Conservation (phyloP, 2,329 filamentous ascomycete genomes). For the Colletotrichum sansevieriae region DNA sequence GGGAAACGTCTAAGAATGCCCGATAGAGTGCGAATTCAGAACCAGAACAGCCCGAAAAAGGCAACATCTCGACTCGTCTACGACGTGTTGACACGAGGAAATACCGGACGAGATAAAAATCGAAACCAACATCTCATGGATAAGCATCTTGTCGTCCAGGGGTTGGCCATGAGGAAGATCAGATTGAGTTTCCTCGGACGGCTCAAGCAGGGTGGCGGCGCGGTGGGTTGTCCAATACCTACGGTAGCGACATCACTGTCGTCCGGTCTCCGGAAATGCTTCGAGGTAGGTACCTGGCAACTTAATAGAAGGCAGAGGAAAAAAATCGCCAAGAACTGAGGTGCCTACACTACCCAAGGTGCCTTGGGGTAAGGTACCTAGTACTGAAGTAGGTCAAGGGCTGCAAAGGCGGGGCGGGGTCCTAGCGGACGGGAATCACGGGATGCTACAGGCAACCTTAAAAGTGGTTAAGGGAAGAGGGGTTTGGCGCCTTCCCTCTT, state of each 20-base stretch:
- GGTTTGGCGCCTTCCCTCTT: conserved; percentile 10
- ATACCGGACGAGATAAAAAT: conserved; percentile 17
- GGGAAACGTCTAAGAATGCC: conserved; percentile 13
- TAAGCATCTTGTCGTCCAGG: conserved; percentile 15
- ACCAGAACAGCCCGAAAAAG: background rate
- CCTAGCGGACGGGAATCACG: conserved; percentile 10
- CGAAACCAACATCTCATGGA: conserved; percentile 35
- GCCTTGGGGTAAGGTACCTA: too few relatives aligned
- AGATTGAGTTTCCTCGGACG: conserved; percentile 34
- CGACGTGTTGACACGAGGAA: conserved; percentile 3
- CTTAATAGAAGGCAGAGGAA: background rate
- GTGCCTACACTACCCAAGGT: background rate
- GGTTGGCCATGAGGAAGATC: conserved; percentile 34
- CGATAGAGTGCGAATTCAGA: conserved; percentile 2
- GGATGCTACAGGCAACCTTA: conserved; percentile 39
- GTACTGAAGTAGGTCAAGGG: background rate
- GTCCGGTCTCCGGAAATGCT: background rate
- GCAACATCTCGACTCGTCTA: conserved; percentile 11
- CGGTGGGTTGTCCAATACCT: too few relatives aligned
- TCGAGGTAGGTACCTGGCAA: too few relatives aligned
- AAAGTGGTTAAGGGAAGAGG: conserved; percentile 27
- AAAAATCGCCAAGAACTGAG: too few relatives aligned
- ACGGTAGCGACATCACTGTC: background rate
- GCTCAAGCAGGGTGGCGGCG: conserved; percentile 8
- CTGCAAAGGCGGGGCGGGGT: conserved; percentile 29